Evolutionary conservation across 2,329 filamentous ascomycete genomes (phyloP), one percentile per base, ranked within the genome.

Genomic region (Trichoderma sp.): DNA sequence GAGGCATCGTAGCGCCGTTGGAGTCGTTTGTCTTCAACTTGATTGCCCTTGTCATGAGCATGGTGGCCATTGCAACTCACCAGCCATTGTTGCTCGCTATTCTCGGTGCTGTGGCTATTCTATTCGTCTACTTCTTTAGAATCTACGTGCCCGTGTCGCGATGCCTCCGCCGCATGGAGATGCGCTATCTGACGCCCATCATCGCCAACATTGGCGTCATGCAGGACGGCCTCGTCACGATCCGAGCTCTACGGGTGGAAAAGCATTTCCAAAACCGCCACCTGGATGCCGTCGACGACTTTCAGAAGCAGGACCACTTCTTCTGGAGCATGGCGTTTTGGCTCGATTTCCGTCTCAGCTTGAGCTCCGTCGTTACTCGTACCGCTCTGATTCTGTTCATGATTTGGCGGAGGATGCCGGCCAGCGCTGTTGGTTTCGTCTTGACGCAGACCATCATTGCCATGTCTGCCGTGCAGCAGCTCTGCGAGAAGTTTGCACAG

Each of bases 261-360:
- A 83, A 87, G 4, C 90, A 92, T 67, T 97, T 97, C 77, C 93
- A 97, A 77, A 88, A 90, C 73, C 88, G 91, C 65, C 93, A 97
- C 67, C 91, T 98, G 39, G 84, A 87, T 2, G 94, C 94, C 0
- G 94, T 94, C 0, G 94, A 97, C 77, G 90, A 90, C 20, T 97
- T 97, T 78, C 95, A 97, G 79, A 94, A 94, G 78, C 96, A 97
- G 87, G 95, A 98, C 77, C 95, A 98, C 79, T 97, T 97, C 82
- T 97, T 97, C 82, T 97, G 94, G 92, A 93, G 91, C 72, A 85
- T 97, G 57, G 93, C 97, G 75, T 89, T 90, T 8, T 97, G 94
- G 94, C 85, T 97, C 3, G 90, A 91, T 79, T 94, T 92, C 77
- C 90, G 94, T 13, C 95, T 96, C 70, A 77, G 79, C 66, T 74